Evolutionary conservation across 2,329 filamentous ascomycete genomes (phyloP).

Genomic region (Epichloe gansuensis): DNA sequence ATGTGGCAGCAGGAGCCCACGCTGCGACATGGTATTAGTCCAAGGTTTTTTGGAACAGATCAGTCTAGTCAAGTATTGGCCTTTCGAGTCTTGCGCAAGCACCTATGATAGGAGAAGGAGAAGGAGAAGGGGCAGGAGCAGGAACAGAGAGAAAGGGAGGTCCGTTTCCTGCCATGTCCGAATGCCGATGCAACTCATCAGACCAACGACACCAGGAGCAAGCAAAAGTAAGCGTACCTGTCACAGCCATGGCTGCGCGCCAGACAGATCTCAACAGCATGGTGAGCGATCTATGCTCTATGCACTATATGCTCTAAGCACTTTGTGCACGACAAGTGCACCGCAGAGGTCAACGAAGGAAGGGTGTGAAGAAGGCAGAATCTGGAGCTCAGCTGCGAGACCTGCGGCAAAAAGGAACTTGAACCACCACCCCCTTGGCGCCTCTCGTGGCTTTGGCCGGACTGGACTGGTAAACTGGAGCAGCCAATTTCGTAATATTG

Average conservation of each 20-base stretch:
- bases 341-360: neutral
- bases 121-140: too few species aligned
- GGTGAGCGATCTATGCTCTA: neutral
- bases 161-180: neutral
- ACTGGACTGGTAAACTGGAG: neutral
- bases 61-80: neutral
- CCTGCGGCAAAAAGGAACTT: neutral
- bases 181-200: neutral
- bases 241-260: slow-evolving; percentile 15
- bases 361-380: neutral
- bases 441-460: too few species aligned
- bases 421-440: too few species aligned
- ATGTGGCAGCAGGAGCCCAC: slow-evolving; percentile 11
- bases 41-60: neutral
- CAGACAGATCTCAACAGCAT: slow-evolving; percentile 20
- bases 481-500: neutral
- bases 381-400: neutral
- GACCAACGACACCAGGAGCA: neutral
- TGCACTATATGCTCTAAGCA: neutral
- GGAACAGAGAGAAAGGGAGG: too few species aligned
- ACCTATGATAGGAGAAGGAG: neutral
- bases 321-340: neutral
- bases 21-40: slow-evolving; percentile 7
- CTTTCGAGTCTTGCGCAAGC: neutral
- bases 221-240: slow-evolving; percentile 11